Base-by-base conservation (phyloP, 2,329 filamentous ascomycete species). In the Colletotrichum spaethianum region DNA sequence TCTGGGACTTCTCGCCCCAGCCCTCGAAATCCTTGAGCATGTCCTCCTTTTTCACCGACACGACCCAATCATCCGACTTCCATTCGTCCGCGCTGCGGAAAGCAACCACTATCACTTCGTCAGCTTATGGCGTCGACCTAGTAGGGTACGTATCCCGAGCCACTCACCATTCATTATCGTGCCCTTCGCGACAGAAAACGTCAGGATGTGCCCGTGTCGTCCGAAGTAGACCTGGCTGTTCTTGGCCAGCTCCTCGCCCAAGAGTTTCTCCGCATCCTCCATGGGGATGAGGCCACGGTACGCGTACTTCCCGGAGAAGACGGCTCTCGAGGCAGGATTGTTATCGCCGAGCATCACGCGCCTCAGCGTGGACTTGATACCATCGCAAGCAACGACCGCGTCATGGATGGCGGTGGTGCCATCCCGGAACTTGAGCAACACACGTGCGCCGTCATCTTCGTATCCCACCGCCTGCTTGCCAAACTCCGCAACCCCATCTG, bases 121-220 rank as follows among this genome's bases (percentile, higher is more conserved):
- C 12, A 72, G 33, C 4, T 8, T 9, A 11, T 14, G 31, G 8
- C 20, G 28, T 4, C 46, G 14, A 7, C 12, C 31, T 12, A 9
- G 20, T 2, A 0, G 5, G 23, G 31, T n/a, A n/a, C n/a, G 16
- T 2, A 31, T 20, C 33, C n/a, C 16, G 23, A 3, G 4, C 12
- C 4, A 12, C 69, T 55, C 16, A 68, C 69, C 69, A 73, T 91
- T 92, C 80, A 91, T 84, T 0, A 85, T 86, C 38, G 83, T 81
- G 12, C 88, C 88, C 6, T 87, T 83, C 9, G 86, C 84, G 44
- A 91, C 87, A 0, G 90, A 88, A 73, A 91, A 91, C 0, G 88
- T 89, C 26, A 92, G 79, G 1, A 91, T 78, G 74, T 92, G 90
- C 0, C 86, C 88, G 52, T 83, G 80, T 2, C 84, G 84, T 0